A percentile compares a stretch with the other conserved stretches of the same genome.
Evolutionary conservation across 1,139 yeast species (phyloP).

Genomic region (Keqinozyma sinolaborantium): DNA sequence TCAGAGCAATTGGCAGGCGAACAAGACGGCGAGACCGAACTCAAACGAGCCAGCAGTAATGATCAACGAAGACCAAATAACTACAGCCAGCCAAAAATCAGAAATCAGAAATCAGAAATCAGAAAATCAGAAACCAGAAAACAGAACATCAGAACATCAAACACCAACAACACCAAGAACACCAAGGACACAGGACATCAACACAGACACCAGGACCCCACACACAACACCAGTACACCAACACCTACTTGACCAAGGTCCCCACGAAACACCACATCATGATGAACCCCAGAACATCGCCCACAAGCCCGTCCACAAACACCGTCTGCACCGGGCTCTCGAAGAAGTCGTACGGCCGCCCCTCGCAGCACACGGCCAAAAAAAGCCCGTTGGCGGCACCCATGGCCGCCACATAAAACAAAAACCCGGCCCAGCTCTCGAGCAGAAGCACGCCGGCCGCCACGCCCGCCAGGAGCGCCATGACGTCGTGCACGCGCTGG

Average conservation of each 20-base stretch:
- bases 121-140: too few species aligned
- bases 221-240: background rate
- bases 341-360: constrained; percentile 46
- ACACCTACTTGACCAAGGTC: constrained; percentile 47
- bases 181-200: too few species aligned
- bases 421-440: constrained; percentile 62
- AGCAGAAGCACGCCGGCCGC: constrained; percentile 71
- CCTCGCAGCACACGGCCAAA: constrained; percentile 37
- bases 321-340: constrained; percentile 53
- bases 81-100: too few species aligned
- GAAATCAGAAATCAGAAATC: too few species aligned
- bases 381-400: constrained; percentile 41
- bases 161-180: too few species aligned
- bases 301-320: constrained; percentile 50
- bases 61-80: too few species aligned
- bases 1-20: too few species aligned
- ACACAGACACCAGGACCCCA: too few species aligned
- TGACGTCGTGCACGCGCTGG: constrained; percentile 58
- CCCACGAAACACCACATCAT: constrained; percentile 85
- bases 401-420: constrained; percentile 52
- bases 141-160: too few species aligned
- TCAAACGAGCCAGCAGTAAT: too few species aligned
- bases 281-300: constrained; percentile 65
- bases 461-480: constrained; percentile 64
- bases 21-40: too few species aligned